Percentiles rank a stretch among this genome's conserved stretches.
Evolutionary conservation across 371 early-diverging fungal species (phyloP).

Genomic region (Phascolomyces articulosus): DNA sequence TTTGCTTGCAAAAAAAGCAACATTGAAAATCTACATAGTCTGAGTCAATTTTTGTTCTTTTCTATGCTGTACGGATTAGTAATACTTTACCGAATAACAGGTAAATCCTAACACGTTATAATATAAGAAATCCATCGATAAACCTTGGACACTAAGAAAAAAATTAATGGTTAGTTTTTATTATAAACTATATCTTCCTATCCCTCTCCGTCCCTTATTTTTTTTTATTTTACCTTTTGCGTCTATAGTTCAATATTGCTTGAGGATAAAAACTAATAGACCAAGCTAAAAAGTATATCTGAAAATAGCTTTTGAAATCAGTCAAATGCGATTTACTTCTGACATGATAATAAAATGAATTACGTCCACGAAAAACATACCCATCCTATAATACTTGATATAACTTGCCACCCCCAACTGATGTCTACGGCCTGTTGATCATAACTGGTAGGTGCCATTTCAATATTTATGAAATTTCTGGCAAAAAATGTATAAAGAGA

Average conservation of each 20-base stretch:
- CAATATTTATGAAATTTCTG: neutral
- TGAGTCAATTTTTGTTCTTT: too few relatives aligned
- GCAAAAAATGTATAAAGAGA: too few relatives aligned
- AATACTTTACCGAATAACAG: slow-evolving; percentile 71
- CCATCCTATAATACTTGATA: slow-evolving; percentile 47
- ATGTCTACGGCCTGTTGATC: slow-evolving; percentile 5
- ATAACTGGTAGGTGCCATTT: slow-evolving; percentile 1
- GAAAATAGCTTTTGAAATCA: neutral
- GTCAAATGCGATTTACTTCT: too few relatives aligned
- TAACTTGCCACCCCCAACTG: slow-evolving; percentile 21
- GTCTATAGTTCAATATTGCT: slow-evolving; percentile 32
- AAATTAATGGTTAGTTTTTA: neutral
- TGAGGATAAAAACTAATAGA: slow-evolving; percentile 51
- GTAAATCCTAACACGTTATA: slow-evolving; percentile 87
- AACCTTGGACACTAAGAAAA: slow-evolving; percentile 72
- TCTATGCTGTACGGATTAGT: too few relatives aligned
- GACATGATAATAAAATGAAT: too few relatives aligned
- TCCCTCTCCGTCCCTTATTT: neutral
- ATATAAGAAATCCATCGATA: slow-evolving; percentile 89
- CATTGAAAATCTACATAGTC: slow-evolving; percentile 65
- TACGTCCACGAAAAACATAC: slow-evolving; percentile 17
- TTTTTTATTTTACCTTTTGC: slow-evolving; percentile 28
- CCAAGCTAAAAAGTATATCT: slow-evolving; percentile 50
- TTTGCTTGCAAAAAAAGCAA: slow-evolving; percentile 70
- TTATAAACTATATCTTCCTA: too few relatives aligned